A percentile compares a stretch with the other conserved stretches of the same genome.
phyloP scores from a whole-genome alignment of 352 stramenopile genomes.

The Phytophthora megakarya region DNA sequence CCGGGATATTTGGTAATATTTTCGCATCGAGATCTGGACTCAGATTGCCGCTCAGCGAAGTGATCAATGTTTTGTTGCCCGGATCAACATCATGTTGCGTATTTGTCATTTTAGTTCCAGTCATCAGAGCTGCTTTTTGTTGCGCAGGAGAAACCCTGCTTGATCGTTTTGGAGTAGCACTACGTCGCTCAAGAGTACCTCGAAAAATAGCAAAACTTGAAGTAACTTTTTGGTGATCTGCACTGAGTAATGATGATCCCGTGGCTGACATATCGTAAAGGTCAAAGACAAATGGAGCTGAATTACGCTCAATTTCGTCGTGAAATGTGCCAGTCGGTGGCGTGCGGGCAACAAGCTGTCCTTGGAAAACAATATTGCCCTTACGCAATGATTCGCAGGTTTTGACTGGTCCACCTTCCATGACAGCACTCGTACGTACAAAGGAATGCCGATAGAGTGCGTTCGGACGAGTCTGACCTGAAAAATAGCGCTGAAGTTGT shows the following conservation, averaged over 20 bases:
- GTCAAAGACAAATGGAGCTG: slow-evolving; percentile 41
- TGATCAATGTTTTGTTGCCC: neutral
- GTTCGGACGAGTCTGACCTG: slow-evolving; percentile 34
- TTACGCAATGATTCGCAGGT: slow-evolving; percentile 40
- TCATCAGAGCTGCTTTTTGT: neutral
- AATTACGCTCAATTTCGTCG: slow-evolving; percentile 35
- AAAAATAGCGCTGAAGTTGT: slow-evolving; percentile 45
- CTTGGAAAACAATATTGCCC: slow-evolving; percentile 61
- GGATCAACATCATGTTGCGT: neutral
- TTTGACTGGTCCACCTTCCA: neutral
- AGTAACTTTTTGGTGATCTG: slow-evolving; percentile 24
- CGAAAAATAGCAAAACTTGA: slow-evolving; percentile 40
- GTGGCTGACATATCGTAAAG: neutral
- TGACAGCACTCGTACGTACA: slow-evolving; percentile 1
- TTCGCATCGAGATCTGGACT: neutral
- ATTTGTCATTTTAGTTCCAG: neutral
- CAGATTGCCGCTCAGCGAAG: neutral
- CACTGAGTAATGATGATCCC: neutral
- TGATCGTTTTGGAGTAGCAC: slow-evolving; percentile 7
- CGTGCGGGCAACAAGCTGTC: slow-evolving; percentile 34
- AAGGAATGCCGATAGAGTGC: slow-evolving; percentile 61
- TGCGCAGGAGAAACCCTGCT: slow-evolving; percentile 19
- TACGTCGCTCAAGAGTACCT: slow-evolving; percentile 34
- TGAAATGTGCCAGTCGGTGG: slow-evolving; percentile 30
- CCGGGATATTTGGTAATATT: neutral